These are phyloP conservation scores for Cladosporium colombiae DNA, from an alignment of 2,329 filamentous ascomycete genomes.

Conservation along the genomic window DNA sequence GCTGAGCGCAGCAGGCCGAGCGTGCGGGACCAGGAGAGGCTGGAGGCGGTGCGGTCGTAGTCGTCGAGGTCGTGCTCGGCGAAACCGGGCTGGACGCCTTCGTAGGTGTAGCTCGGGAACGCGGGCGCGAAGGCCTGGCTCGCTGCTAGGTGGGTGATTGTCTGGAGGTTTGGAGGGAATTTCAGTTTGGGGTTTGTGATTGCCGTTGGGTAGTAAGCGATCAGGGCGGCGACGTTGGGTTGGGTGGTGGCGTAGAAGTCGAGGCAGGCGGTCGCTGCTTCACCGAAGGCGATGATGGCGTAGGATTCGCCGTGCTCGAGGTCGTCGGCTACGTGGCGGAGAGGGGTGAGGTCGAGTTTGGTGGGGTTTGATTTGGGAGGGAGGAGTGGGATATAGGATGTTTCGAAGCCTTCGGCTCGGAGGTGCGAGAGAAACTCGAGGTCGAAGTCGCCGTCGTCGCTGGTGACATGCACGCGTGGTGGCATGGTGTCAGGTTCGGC, in stretches of 20 bases:
- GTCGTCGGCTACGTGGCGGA: constrained; percentile 42
- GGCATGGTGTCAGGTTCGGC: too few relatives aligned
- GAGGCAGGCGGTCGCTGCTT: constrained; percentile 44
- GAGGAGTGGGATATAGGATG: constrained; percentile 40
- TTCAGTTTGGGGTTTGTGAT: constrained; percentile 41
- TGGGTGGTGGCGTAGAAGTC: constrained; percentile 44
- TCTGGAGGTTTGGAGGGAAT: constrained; percentile 37
- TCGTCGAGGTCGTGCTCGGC: constrained; percentile 43
- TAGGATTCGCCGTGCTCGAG: constrained; percentile 38
- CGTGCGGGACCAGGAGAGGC: constrained; percentile 46
- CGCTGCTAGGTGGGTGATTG: constrained; percentile 45
- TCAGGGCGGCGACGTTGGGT: constrained; percentile 42
- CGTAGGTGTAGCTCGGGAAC: constrained; percentile 44
- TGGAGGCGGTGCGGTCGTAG: constrained; percentile 44
- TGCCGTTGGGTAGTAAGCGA: constrained; percentile 46
- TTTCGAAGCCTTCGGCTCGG: constrained; percentile 46
- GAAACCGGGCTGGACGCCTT: constrained; percentile 42
- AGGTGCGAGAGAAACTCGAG: constrained; percentile 41
- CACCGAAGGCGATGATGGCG: constrained; percentile 42
- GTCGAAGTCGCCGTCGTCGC: constrained; percentile 42
- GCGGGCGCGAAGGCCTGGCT: constrained; percentile 40
- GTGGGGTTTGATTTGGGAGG: constrained; percentile 28
- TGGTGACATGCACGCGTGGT: constrained; percentile 25
- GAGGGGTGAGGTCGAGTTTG: constrained; percentile 22
- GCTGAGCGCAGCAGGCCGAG: constrained; percentile 38